phyloP scores from a whole-genome alignment of 75 land plant species.

The Picea sitchensis region DNA sequence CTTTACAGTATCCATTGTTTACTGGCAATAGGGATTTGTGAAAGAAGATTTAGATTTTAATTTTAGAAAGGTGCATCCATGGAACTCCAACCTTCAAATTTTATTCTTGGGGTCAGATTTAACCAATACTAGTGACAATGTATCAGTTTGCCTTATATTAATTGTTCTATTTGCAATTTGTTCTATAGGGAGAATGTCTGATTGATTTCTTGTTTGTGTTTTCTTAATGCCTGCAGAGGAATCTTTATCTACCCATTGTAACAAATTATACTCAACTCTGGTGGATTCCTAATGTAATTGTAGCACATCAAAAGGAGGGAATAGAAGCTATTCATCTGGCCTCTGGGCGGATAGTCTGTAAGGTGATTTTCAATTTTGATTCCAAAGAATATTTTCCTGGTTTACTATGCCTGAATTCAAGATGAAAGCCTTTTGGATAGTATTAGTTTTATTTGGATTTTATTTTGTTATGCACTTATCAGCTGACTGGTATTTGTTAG shows the following conservation, averaged over 20 bases:
- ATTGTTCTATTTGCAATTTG: no score
- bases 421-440: neutral
- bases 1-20: no score
- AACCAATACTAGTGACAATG: neutral
- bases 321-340: slow-evolving; percentile 96
- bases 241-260: slow-evolving; percentile 72
- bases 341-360: slow-evolving; percentile 86
- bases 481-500: neutral
- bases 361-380: slow-evolving; percentile 43
- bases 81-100: neutral
- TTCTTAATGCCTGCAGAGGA: slow-evolving; percentile 44
- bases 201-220: slow-evolving; percentile 6
- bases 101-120: neutral
- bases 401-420: neutral
- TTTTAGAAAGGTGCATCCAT: neutral
- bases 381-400: neutral
- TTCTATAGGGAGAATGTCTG: neutral
- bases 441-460: neutral
- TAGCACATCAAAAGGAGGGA: slow-evolving; percentile 95
- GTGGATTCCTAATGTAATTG: slow-evolving; percentile 99
- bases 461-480: neutral
- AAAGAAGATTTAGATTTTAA: neutral
- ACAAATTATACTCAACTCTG: slow-evolving; percentile 89
- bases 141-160: neutral
- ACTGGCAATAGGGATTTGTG: no score